Percentiles rank a stretch among this genome's conserved stretches.
These are phyloP conservation scores for Pelargonium exstipulatum DNA, from an alignment of 441 rosid genomes.

Conservation along the genomic window DNA sequence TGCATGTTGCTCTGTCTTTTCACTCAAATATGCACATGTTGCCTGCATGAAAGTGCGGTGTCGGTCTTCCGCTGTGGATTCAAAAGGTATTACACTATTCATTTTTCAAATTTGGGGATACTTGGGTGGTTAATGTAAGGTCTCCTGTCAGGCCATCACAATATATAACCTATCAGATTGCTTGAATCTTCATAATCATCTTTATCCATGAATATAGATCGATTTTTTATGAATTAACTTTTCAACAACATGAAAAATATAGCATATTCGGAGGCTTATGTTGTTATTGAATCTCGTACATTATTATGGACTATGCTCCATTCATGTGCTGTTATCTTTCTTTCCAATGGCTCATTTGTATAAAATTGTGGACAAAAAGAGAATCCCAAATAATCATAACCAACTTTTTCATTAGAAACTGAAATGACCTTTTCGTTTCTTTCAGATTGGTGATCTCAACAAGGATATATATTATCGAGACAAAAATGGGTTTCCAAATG, in stretches of 20 bases:
- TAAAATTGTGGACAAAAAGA: not conserved
- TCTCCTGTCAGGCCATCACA: not conserved
- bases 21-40: slow-evolving; percentile 42
- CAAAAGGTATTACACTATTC: slow-evolving; percentile 35
- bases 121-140: too few species aligned
- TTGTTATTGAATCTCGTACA: not conserved
- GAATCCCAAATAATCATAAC: not conserved
- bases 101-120: not conserved
- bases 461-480: slow-evolving; percentile 56
- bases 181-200: not conserved
- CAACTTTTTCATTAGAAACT: not conserved
- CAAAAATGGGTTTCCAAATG: slow-evolving; percentile 42
- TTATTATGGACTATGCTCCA: not conserved
- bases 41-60: slow-evolving; percentile 39
- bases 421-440: not conserved
- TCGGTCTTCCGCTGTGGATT: slow-evolving; percentile 61
- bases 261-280: not conserved
- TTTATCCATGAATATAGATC: not conserved
- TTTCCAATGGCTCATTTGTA: not conserved
- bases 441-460: slow-evolving; percentile 48
- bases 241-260: not conserved
- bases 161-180: not conserved
- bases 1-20: slow-evolving; percentile 55
- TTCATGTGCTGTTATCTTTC: not conserved
- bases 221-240: not conserved